A percentile compares a stretch with the other conserved stretches of the same genome.
Evolutionary conservation across 1,139 yeast species (phyloP).

Genomic region (Eremothecium coryli): DNA sequence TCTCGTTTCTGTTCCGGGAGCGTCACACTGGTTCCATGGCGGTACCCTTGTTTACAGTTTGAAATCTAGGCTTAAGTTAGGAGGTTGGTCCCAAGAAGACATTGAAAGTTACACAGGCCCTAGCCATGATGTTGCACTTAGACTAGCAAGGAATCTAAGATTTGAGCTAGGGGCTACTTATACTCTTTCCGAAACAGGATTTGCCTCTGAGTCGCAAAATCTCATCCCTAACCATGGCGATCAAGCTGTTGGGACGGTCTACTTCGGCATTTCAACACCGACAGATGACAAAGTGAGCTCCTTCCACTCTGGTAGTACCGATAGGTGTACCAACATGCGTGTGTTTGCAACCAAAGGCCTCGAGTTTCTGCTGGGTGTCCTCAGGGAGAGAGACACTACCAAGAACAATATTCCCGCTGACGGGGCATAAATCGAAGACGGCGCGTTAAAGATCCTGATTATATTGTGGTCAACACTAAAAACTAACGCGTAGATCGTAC

Average conservation of each 20-base stretch:
- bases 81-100: constrained; percentile 72
- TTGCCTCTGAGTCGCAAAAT: constrained; percentile 32
- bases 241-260: constrained; percentile 55
- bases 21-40: constrained; percentile 74
- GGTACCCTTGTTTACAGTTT: constrained; percentile 73
- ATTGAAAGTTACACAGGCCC: constrained; percentile 72
- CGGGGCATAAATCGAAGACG: too few species aligned
- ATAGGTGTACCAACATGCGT: constrained; percentile 62
- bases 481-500: too few species aligned
- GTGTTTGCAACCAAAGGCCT: constrained; percentile 62
- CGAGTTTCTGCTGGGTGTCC: constrained; percentile 43
- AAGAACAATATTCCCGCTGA: too few species aligned
- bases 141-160: constrained; percentile 68
- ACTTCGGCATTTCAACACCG: constrained; percentile 65
- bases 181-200: constrained; percentile 73
- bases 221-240: constrained; percentile 21
- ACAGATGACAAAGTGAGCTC: constrained; percentile 44
- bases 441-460: too few species aligned
- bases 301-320: constrained; percentile 39
- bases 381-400: constrained; percentile 14
- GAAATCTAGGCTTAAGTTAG: constrained; percentile 59
- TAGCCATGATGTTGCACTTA: constrained; percentile 61
- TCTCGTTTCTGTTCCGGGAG: constrained; percentile 75
- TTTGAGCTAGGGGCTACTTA: constrained; percentile 77
- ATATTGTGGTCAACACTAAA: too few species aligned